Base-by-base conservation (phyloP, 768 basidiomycete genomes). In the Naganishia kalamii region DNA sequence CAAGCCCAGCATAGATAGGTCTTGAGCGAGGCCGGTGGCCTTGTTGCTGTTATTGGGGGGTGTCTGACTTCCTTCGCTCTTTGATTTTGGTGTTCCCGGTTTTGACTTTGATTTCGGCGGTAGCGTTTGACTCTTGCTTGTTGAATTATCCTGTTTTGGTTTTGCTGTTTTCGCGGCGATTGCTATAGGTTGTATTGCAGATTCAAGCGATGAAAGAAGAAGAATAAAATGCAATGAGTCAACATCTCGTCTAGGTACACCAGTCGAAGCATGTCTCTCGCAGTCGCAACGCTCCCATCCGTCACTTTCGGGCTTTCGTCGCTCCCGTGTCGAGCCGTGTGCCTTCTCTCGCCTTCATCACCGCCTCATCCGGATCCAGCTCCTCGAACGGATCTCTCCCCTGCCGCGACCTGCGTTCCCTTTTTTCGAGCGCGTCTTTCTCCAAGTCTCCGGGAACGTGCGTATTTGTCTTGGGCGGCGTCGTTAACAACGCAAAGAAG, bases 331-430 rank as follows among this genome's bases (percentile, higher is more conserved):
- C 70, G 33, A 74, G 60, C 30, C 61, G 68, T 19, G 91, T 88
- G 49, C 88, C 88, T 60, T 84, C 85, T 52, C 91, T 85, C 61
- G 91, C 89, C 70, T 85, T 85, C 71, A 88, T 80, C 10, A 97
- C 86, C 68, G 89, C 79, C 72, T 97, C 94, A 70, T 98, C 94
- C 23, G 94, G 94, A 77, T 92, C 96, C 37, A 89, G 90, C 25
- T 82, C 83, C 68, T 92, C 85, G 72, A 92, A 91, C 11, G 85
- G 49, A 73, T 70, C 29, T 27, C 60, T 46, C 12, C 44, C 43
- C 37, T 44, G 43, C 23, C 27, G 17, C 4, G 47, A 27, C 27
- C 44, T 2, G 15, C 47, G 44, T 21, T 46, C 21, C 47, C 37
- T 46, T 47, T 32, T 61, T 21, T 61, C 60, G 17, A 41, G 25